A percentile compares a stretch with the other conserved stretches of the same genome.
Conservation (phyloP, 2,329 filamentous ascomycete genomes). For the Talaromyces amestolkiae region DNA sequence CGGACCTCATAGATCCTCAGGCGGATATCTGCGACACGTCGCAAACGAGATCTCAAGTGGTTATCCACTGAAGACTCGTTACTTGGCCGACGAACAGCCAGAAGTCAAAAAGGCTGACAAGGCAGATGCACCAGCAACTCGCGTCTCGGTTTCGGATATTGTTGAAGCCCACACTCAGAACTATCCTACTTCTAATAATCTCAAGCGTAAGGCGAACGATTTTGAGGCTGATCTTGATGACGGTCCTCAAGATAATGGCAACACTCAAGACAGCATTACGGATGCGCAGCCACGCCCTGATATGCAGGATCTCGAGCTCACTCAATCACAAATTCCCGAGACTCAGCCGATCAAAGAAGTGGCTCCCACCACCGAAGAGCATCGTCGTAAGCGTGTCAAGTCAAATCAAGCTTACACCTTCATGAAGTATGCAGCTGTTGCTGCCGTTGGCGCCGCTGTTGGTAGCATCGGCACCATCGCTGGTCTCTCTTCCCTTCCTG, state of each 20-base stretch:
- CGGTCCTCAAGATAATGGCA: background rate
- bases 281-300: constrained; percentile 29
- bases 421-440: constrained; percentile 39
- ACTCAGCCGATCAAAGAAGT: constrained; percentile 17
- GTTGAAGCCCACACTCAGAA: constrained; percentile 13
- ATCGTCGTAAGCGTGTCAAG: constrained; percentile 31
- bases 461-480: constrained; percentile 44
- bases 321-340: constrained; percentile 21
- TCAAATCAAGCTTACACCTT: constrained; percentile 23
- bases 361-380: constrained; percentile 23
- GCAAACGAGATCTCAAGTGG: background rate
- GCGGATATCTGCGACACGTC: constrained; percentile 14
- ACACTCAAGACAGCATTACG: constrained; percentile 15
- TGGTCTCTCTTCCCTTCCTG: constrained; percentile 42
- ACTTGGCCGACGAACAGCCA: background rate
- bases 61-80: background rate
- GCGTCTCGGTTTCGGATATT: constrained; percentile 23
- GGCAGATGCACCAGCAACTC: constrained; percentile 13
- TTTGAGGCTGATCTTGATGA: constrained; percentile 22
- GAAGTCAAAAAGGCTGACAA: background rate
- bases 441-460: constrained; percentile 40
- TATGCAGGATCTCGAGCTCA: constrained; percentile 18
- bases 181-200: background rate
- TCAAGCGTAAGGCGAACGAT: constrained; percentile 35
- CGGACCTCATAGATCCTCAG: constrained; percentile 9